phyloP scores from a whole-genome alignment of 106 monocot species.

The Ottelia alismoides region DNA sequence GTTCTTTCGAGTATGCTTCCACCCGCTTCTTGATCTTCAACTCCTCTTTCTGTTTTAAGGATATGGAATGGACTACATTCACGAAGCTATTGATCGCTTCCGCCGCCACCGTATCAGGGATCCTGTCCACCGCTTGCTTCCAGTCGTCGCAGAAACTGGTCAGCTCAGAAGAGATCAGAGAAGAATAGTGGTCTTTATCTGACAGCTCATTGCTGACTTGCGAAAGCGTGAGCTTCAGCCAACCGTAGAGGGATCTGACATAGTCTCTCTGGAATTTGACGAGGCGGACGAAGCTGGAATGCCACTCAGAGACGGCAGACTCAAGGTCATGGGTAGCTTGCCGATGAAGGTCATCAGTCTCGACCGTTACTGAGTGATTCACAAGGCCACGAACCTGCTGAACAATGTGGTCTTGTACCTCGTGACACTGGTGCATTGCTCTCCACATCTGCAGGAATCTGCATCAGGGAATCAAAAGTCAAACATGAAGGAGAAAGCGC shows the following conservation, averaged over 20 bases:
- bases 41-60: conserved; percentile 71
- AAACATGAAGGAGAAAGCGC: too few species aligned
- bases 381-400: conserved; percentile 89
- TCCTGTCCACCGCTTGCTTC: conserved; percentile 83
- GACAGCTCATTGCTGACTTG: conserved; percentile 25
- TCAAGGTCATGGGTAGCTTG: conserved; percentile 80
- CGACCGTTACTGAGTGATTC: conserved; percentile 21
- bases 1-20: conserved; percentile 57
- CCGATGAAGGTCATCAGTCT: conserved; percentile 68
- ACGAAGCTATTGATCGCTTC: conserved; percentile 85
- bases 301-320: conserved; percentile 65
- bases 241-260: conserved; percentile 44
- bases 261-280: conserved; percentile 76
- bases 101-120: conserved; percentile 79
- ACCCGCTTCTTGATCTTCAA: conserved; percentile 57
- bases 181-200: conserved; percentile 41
- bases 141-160: conserved; percentile 82
- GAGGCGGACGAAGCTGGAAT: conserved; percentile 72
- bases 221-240: conserved; percentile 72
- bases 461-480: neutral
- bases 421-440: conserved; percentile 74
- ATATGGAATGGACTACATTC: conserved; percentile 67
- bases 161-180: conserved; percentile 41
- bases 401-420: conserved; percentile 68
- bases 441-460: conserved; percentile 87